Evolutionary conservation across 495 filamentous ascomycete species (phyloP).

Genomic region (Hyphodiscus hymeniophilus): DNA sequence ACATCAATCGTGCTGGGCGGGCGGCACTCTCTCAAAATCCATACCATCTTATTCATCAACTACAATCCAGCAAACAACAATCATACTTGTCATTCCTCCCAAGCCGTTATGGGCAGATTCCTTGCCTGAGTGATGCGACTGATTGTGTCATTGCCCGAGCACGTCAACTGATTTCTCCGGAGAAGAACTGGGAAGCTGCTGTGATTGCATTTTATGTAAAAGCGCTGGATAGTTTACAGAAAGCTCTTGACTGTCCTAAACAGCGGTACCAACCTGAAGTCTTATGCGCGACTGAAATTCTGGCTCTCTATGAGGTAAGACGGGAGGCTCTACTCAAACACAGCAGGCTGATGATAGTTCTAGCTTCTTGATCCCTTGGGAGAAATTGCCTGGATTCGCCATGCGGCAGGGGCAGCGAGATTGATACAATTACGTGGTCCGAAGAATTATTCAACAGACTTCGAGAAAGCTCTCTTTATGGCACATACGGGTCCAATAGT

Average conservation of each 20-base stretch:
- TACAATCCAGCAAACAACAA: constrained; percentile 19
- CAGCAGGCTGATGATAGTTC: not conserved
- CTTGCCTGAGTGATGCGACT: constrained; percentile 26
- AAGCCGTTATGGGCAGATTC: constrained; percentile 24
- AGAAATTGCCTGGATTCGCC: constrained; percentile 24
- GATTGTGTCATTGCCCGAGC: constrained; percentile 28
- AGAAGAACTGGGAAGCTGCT: constrained; percentile 9
- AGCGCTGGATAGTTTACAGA: constrained; percentile 28
- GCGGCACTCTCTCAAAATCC: constrained; percentile 18
- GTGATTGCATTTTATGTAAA: constrained; percentile 26
- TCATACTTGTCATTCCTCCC: constrained; percentile 30
- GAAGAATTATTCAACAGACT: constrained; percentile 25
- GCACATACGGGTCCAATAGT: constrained; percentile 28
- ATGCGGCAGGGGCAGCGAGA: constrained; percentile 25
- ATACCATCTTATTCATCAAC: constrained; percentile 12
- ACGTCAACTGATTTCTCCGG: constrained; percentile 19
- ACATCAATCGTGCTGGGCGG: constrained; percentile 18
- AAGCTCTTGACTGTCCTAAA: constrained; percentile 23
- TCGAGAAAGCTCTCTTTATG: constrained; percentile 30
- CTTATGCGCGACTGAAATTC: constrained; percentile 28
- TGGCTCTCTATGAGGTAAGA: constrained; percentile 28
- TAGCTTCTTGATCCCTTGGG: constrained; percentile 20
- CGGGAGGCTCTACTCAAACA: not conserved
- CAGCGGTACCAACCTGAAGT: constrained; percentile 23
- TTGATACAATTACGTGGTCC: constrained; percentile 29